Base-by-base conservation (phyloP, 306 rosid species). In the Vigna angularis region DNA sequence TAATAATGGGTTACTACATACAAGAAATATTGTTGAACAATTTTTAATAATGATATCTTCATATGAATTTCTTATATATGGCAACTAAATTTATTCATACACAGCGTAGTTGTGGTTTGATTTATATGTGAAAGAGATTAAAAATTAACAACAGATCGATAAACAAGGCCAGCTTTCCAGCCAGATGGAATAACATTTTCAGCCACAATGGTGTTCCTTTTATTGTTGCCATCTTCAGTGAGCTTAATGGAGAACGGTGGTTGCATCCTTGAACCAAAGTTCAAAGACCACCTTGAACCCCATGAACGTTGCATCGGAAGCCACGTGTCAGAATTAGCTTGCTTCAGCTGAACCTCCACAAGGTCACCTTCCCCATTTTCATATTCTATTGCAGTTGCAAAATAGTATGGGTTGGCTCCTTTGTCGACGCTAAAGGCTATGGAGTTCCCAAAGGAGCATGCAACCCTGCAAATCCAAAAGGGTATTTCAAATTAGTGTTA, bases 251-350 rank as follows among this genome's bases (percentile, higher is more conserved):
- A 87, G 83, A 89, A 84, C 0, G 96, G 91, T 3, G 88, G 77
- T 22, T 62, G 50, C 17, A 89, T 38, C 0, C 26, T 0, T 4
- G 66, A 67, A 61, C 91, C 88, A 0, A 36, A 3, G 62, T 79
- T 55, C 18, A 91, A 80, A 28, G 83, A 79, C 96, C 93, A 91
- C 45, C 80, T 84, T 22, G 93, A 89, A 44, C 96, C 96, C 96
- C 96, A 88, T 0, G 91, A 90, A 58, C 82, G 85, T 14, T 40
- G 63, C 96, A 91, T 87, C 32, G 85, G 82, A 67, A 50, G 24
- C 96, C 96, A 89, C 10, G 85, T 18, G 28, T 52, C 16, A 2
- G 79, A 65, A 7, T 6, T 2, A 0, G 76, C 83, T 53, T 87
- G 86, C 50, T 81, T 87, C 13, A 91, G 76, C 40, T 87, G 77